A percentile compares a stretch with the other conserved stretches of the same genome.
Conservation (phyloP, 2,329 filamentous ascomycete species). For the Rachicladosporium sp. region DNA sequence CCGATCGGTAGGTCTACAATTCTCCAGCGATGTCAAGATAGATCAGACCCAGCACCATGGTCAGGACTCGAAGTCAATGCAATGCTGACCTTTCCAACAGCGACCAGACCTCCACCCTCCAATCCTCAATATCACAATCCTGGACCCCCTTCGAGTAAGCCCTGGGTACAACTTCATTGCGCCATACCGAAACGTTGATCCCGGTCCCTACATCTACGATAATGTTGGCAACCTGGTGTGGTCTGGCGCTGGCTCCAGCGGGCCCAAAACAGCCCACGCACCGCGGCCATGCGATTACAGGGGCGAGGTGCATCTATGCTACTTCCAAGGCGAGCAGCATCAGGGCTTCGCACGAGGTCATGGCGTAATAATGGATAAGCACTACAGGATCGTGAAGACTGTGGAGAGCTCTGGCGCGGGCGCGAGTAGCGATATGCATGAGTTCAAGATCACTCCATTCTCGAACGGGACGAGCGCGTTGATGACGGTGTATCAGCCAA, state of each 20-base stretch:
- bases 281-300: slow-evolving; percentile 38
- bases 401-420: slow-evolving; percentile 28
- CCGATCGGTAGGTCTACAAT: slow-evolving; percentile 19
- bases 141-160: slow-evolving; percentile 23
- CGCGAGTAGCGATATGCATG: slow-evolving; percentile 41
- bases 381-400: slow-evolving; percentile 37
- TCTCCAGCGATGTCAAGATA: background rate
- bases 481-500: slow-evolving; percentile 27
- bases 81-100: slow-evolving; percentile 15
- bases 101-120: slow-evolving; percentile 28
- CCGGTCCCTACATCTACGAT: slow-evolving; percentile 41
- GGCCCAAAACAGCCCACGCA: slow-evolving; percentile 38
- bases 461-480: slow-evolving; percentile 29
- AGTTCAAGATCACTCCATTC: slow-evolving; percentile 36
- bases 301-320: slow-evolving; percentile 38
- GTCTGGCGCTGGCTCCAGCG: slow-evolving; percentile 36
- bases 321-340: slow-evolving; percentile 40
- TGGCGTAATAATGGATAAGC: slow-evolving; percentile 39
- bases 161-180: slow-evolving; percentile 41
- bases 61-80: background rate
- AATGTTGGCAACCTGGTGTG: slow-evolving; percentile 39
- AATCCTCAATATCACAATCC: slow-evolving; percentile 22
- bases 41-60: background rate
- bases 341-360: slow-evolving; percentile 40
- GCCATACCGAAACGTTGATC: slow-evolving; percentile 37